phyloP scores from a whole-genome alignment of 805 yeast genomes.

The Lipomyces orientalis region DNA sequence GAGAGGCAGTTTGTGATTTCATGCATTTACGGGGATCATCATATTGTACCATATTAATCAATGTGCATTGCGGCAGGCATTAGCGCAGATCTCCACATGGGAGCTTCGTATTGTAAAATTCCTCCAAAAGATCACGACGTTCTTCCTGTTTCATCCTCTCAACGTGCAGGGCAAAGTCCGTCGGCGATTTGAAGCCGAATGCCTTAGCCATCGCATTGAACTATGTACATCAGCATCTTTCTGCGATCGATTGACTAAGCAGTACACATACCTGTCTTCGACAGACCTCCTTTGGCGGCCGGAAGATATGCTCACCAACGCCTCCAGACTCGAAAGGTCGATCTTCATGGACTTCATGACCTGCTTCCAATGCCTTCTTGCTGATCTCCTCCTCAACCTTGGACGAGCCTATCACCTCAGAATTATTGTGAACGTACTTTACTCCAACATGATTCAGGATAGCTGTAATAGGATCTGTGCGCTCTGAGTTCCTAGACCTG shows the following conservation, averaged over 20 bases:
- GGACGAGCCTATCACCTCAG: conserved; percentile 29
- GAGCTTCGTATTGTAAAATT: conserved; percentile 19
- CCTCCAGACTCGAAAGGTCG: conserved; percentile 3
- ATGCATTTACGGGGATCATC: background rate
- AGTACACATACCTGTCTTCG: conserved; percentile 14
- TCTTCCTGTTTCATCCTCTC: conserved; percentile 15
- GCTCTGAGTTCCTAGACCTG: background rate
- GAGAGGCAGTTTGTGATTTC: conserved; percentile 1
- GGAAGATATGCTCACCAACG: background rate
- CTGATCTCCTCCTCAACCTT: conserved; percentile 21
- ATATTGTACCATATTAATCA: background rate
- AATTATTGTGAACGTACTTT: conserved; percentile 28
- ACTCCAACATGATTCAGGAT: conserved; percentile 31
- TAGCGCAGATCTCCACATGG: background rate
- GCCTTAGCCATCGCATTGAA: conserved; percentile 27
- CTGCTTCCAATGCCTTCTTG: conserved; percentile 11
- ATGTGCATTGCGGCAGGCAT: background rate
- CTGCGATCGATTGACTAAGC: background rate
- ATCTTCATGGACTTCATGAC: background rate
- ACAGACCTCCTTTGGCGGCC: conserved; percentile 27
- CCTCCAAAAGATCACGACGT: conserved; percentile 14
- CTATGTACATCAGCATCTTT: background rate
- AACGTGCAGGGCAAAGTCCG: conserved; percentile 27
- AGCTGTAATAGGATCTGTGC: conserved; percentile 31
- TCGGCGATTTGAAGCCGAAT: conserved; percentile 18